A percentile compares a stretch with the other conserved stretches of the same genome.
Conservation (phyloP, 2,329 filamentous ascomycete genomes). For the Fusarium sublunatum region DNA sequence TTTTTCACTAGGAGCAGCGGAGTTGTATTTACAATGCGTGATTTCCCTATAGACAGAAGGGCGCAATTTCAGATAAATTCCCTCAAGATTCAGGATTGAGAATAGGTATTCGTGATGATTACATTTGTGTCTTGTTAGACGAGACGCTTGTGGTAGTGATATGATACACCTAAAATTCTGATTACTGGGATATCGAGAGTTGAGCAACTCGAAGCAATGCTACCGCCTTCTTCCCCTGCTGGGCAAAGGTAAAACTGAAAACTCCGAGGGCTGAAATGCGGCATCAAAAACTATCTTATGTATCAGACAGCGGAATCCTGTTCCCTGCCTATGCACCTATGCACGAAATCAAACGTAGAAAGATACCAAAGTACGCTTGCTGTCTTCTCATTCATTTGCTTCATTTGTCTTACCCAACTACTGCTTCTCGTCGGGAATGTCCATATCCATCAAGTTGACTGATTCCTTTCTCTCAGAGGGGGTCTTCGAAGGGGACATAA, state of each 20-base stretch:
- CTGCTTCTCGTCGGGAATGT: constrained; percentile 46
- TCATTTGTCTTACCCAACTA: not conserved
- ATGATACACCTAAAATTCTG: not conserved
- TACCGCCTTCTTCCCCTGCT: constrained; percentile 1
- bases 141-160: not conserved
- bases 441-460: constrained; percentile 52
- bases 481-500: constrained; percentile 41
- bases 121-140: not conserved
- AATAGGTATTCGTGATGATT: not conserved
- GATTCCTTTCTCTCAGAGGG: constrained; percentile 41
- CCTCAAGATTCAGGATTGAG: not conserved
- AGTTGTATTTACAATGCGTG: constrained; percentile 22
- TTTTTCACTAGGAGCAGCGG: constrained; percentile 37
- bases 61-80: constrained; percentile 7
- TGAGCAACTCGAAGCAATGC: constrained; percentile 10
- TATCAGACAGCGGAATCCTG: not conserved
- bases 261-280: constrained; percentile 35
- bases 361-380: constrained; percentile 4
- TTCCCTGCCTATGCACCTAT: constrained; percentile 3
- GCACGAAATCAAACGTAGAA: not conserved
- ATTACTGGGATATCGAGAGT: not conserved
- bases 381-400: not conserved
- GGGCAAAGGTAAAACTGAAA: constrained; percentile 11
- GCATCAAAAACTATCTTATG: constrained; percentile 12
- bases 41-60: constrained; percentile 31